Conservation (phyloP, 257 asterid species). For the Gynochthodes officinalis region DNA sequence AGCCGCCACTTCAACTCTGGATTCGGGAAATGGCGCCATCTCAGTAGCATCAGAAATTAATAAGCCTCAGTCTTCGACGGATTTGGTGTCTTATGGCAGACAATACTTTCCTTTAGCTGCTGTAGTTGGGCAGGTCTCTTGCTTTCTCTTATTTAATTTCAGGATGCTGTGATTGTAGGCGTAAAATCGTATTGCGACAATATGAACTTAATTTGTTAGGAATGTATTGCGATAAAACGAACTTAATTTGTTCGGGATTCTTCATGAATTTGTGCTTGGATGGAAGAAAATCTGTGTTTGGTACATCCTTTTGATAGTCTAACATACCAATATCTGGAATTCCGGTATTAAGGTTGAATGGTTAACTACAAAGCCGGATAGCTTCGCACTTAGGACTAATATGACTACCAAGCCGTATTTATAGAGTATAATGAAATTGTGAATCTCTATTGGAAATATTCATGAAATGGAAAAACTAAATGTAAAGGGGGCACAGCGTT, state of each 20-base stretch:
- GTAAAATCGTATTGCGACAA: not conserved
- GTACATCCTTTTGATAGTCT: too few relatives aligned
- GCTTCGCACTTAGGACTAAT: too few relatives aligned
- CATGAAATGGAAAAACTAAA: too few relatives aligned
- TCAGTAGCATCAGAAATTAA: slow-evolving; percentile 3
- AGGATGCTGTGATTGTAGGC: not conserved
- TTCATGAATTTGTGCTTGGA: not conserved
- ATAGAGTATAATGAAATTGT: too few relatives aligned
- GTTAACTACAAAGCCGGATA: too few relatives aligned
- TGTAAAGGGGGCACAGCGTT: too few relatives aligned
- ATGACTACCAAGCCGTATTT: too few relatives aligned
- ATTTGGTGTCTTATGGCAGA: slow-evolving; percentile 46
- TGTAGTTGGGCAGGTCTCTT: slow-evolving; percentile 94
- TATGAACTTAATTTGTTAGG: not conserved
- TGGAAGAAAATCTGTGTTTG: too few relatives aligned
- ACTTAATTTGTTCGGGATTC: not conserved
- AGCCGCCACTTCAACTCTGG: slow-evolving; percentile 66
- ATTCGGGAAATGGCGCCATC: slow-evolving; percentile 55
- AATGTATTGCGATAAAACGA: not conserved
- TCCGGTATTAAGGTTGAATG: too few relatives aligned
- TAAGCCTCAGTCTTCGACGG: slow-evolving; percentile 26
- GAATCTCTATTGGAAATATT: too few relatives aligned
- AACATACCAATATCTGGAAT: too few relatives aligned
- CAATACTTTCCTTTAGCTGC: slow-evolving; percentile 89
- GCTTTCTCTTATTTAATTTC: not conserved